Percentiles rank a stretch among this genome's conserved stretches.
Conservation (phyloP, 73 alveolate genomes). For the Blepharisma japonicum region DNA sequence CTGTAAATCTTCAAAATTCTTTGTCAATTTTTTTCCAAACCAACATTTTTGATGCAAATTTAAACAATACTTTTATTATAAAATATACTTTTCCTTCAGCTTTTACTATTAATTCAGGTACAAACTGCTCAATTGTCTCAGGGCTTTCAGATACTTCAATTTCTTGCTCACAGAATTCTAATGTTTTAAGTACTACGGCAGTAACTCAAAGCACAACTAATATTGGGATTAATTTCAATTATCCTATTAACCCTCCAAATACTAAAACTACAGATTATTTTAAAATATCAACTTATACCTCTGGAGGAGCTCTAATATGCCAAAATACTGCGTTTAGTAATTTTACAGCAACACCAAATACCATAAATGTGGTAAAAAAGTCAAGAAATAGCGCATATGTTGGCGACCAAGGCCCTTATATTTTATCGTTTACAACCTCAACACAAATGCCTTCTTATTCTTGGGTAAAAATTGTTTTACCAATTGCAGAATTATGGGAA, state of each 20-base stretch:
- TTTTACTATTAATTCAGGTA: neutral
- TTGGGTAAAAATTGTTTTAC: neutral
- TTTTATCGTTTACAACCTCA: neutral
- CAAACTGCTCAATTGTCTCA: neutral
- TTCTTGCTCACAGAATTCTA: neutral
- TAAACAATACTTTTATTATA: no score
- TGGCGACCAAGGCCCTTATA: neutral
- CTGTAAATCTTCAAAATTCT: no score
- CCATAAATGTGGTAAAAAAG: neutral
- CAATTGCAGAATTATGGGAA: neutral
- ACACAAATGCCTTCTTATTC: neutral
- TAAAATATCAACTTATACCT: neutral
- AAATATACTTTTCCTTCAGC: neutral
- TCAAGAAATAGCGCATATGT: neutral
- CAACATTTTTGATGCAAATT: no score
- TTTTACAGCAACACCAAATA: neutral
- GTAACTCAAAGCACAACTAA: slow-evolving; percentile 1
- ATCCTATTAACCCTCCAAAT: slow-evolving; percentile 17
- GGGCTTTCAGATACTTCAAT: neutral
- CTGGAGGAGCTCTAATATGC: slow-evolving; percentile 3
- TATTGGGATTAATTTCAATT: neutral
- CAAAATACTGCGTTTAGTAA: neutral
- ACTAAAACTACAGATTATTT: slow-evolving; percentile 5
- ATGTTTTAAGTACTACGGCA: neutral
- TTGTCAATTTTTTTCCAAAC: no score